Conservation (phyloP, 176 grass and related monocot species). For the Aegilops sharonensis region DNA sequence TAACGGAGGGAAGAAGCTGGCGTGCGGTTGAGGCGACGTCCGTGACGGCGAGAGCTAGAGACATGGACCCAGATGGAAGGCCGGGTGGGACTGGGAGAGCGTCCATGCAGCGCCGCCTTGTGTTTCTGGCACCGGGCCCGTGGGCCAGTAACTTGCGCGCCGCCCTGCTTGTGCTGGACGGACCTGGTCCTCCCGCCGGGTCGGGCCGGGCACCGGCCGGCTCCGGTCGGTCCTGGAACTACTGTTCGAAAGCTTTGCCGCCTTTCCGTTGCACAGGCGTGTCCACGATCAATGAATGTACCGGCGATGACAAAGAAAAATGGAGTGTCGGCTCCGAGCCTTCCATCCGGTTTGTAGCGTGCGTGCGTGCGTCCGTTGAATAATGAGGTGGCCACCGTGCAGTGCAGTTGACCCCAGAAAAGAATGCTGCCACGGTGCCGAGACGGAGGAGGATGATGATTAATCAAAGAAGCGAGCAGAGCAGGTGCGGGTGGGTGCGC, state of each 20-base stretch:
- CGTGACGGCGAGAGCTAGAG: conserved; percentile 18
- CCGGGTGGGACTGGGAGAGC: not conserved
- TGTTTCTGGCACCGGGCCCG: not conserved
- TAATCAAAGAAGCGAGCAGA: not conserved
- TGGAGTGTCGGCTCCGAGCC: not conserved
- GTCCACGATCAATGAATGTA: not conserved
- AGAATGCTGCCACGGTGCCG: not conserved
- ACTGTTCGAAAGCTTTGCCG: too few species aligned
- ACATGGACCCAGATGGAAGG: not conserved
- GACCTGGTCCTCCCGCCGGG: not conserved
- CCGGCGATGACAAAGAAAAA: too few species aligned
- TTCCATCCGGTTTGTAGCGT: not conserved
- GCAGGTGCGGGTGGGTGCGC: too few species aligned
- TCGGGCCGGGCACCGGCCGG: too few species aligned
- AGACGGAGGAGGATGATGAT: too few species aligned
- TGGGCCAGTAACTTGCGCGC: too few species aligned
- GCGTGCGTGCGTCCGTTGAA: not conserved
- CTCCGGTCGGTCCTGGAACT: too few species aligned
- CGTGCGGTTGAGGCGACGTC: conserved; percentile 11
- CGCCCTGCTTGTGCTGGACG: not conserved
- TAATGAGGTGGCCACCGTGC: not conserved
- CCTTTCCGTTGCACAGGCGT: not conserved
- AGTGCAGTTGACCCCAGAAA: not conserved
- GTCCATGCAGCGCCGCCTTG: conserved; percentile 21
- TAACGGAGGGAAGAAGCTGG: not conserved